Evolutionary conservation across 441 rosid genomes (phyloP), one percentile per base, ranked within the genome.

Genomic region (Mallotus japonicus): DNA sequence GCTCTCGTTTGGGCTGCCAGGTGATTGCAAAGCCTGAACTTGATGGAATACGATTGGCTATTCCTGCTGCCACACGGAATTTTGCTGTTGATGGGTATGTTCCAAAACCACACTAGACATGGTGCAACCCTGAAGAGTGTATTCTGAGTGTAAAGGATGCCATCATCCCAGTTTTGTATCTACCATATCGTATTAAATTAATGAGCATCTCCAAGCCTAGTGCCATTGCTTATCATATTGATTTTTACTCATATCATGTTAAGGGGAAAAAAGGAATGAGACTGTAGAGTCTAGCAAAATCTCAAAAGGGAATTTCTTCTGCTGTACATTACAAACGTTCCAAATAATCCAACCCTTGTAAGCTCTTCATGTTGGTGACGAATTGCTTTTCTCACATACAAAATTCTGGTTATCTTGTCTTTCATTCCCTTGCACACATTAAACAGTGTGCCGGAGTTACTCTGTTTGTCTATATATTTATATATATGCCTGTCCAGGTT

Each of bases 1-100:
- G 99, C 84, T 95, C 97, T 57, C 85, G 98, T 16, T 78, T 92
- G 75, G 99, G 95, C 74, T 95, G 99, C 75, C 99, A 91, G 81
- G 88, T 91, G 76, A 83, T 91, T 73, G 94, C 96, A 28, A 85
- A 51, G 22, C 96, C 97, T 42, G 95, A 95, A 76, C 90, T 95
- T 32, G 91, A 92, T 75, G 96, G 97, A 70, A 73, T 95, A 40
- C 90, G 92, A 65, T 73, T 91, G 75, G 95, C 92, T n/a, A 81
- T 95, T 81, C 95, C 98, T 64, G 87, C 93, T 46, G 96, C 98
- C 62, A 95, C 96, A 15, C 85, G 98, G 62, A 95, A 95, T 84
- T 93, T 95, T 77, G 95, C 97, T 6, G 97, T 93, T 67, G 99
- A 95, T 78, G 95, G 98, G 24, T 89, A 78, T 47, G 90, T 93